Evolutionary conservation across 768 basidiomycete species (phyloP).

Genomic region (Phylloporus sp.): DNA sequence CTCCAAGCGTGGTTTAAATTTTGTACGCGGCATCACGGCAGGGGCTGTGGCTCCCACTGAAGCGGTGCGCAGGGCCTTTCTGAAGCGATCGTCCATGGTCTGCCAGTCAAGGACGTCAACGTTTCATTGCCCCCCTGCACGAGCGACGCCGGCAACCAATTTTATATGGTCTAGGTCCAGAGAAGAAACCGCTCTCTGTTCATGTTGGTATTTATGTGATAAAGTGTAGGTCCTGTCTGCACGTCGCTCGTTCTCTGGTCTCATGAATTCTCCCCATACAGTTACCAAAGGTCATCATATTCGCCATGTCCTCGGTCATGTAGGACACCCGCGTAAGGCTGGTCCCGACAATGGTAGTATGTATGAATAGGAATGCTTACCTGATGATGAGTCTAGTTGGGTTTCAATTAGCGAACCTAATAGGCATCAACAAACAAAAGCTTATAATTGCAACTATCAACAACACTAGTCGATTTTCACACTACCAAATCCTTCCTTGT

Average conservation of each 20-base stretch:
- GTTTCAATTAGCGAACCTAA: conserved; percentile 36
- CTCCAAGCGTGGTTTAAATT: conserved; percentile 20
- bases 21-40: conserved; percentile 26
- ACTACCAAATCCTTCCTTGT: conserved; percentile 38
- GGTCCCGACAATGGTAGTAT: conserved; percentile 10
- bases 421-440: conserved; percentile 37
- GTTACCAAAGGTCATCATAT: conserved; percentile 6
- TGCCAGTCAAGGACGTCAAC: conserved; percentile 2
- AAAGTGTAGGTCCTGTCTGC: conserved; percentile 1
- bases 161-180: neutral
- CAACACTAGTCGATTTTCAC: conserved; percentile 36
- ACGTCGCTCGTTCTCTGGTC: neutral
- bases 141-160: neutral
- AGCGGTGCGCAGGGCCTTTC: conserved; percentile 21
- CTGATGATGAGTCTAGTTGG: conserved; percentile 34
- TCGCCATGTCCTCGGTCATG: conserved; percentile 5
- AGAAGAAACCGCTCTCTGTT: neutral
- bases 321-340: conserved; percentile 6
- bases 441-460: conserved; percentile 37
- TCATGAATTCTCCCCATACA: conserved; percentile 4
- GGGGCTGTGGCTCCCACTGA: conserved; percentile 8
- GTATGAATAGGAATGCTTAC: conserved; percentile 27
- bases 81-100: conserved; percentile 21
- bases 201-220: neutral
- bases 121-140: neutral